Percentiles rank a stretch among this genome's conserved stretches.
Evolutionary conservation across 306 rosid species (phyloP).

Genomic region (Malus orientalis): DNA sequence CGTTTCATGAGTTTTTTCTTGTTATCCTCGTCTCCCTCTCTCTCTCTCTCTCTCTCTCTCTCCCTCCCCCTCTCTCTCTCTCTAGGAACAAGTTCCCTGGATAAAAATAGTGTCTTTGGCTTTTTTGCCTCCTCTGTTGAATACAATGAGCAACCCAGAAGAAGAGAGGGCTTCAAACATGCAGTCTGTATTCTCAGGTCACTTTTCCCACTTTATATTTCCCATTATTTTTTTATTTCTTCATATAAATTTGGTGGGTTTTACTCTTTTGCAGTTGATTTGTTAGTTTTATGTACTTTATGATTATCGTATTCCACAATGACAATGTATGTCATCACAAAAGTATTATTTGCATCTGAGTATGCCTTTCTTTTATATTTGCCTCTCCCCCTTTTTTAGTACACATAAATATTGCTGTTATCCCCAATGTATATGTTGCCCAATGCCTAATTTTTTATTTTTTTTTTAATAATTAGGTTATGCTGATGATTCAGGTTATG

Average conservation of each 20-base stretch:
- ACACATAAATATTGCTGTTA: not conserved
- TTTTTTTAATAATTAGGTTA: not conserved
- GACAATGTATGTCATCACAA: not conserved
- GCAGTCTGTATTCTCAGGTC: slow-evolving; percentile 45
- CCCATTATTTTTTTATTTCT: slow-evolving; percentile 1
- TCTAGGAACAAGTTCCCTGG: not conserved
- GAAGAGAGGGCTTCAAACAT: slow-evolving; percentile 34
- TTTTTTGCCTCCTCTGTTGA: not conserved
- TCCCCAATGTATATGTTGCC: not conserved
- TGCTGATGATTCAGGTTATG: not conserved
- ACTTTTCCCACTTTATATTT: not conserved
- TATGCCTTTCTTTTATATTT: not conserved
- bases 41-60: not conserved
- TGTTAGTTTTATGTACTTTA: slow-evolving; percentile 3
- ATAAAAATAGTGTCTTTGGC: not conserved
- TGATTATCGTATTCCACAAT: not conserved
- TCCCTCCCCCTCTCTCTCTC: not conserved
- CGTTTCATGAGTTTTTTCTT: not conserved
- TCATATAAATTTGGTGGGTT: not conserved
- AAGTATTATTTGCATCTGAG: not conserved
- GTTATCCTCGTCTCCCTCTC: not conserved
- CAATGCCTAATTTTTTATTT: not conserved
- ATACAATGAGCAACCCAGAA: slow-evolving; percentile 45
- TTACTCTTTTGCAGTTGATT: slow-evolving; percentile 9
- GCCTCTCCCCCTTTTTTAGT: too few species aligned